Conservation (phyloP, 2,329 filamentous ascomycete species). For the Claviceps sp. region DNA sequence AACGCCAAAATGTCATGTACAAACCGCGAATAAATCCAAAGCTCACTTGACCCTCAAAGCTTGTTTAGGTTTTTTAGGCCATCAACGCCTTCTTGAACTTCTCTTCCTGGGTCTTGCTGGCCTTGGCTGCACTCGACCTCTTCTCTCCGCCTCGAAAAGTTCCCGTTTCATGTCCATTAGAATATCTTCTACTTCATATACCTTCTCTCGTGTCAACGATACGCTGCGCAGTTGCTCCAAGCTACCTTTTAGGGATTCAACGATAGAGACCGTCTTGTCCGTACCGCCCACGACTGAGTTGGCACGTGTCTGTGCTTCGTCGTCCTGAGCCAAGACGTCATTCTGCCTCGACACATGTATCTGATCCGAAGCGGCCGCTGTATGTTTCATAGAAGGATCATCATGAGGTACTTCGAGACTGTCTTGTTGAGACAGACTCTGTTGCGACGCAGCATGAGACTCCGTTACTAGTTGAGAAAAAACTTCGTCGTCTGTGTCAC, state of each 20-base stretch:
- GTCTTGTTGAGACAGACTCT: conserved; percentile 15
- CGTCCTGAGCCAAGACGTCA: conserved; percentile 1
- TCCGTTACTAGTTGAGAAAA: conserved; percentile 28
- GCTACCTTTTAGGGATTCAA: conserved; percentile 20
- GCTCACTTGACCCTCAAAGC: conserved; percentile 1
- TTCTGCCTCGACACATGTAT: not conserved
- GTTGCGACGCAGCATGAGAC: conserved; percentile 24
- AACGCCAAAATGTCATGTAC: not conserved
- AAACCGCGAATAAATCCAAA: not conserved
- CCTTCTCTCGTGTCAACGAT: conserved; percentile 48
- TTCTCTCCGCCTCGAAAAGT: conserved; percentile 55
- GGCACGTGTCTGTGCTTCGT: conserved; percentile 4
- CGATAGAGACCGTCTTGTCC: conserved; percentile 13
- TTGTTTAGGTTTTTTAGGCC: not conserved
- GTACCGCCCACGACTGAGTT: conserved; percentile 2
- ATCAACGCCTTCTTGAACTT: conserved; percentile 5
- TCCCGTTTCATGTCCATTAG: conserved; percentile 67
- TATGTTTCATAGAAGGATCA: not conserved
- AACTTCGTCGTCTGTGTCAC: conserved; percentile 28
- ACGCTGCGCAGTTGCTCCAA: conserved; percentile 46
- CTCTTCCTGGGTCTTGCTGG: conserved; percentile 12
- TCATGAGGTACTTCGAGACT: not conserved
- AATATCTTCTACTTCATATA: conserved; percentile 61
- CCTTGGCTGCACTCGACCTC: conserved; percentile 24
- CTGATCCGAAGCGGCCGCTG: not conserved